phyloP scores from a whole-genome alignment of 2,329 filamentous ascomycete species.

The Rutstroemia sydowiana region DNA sequence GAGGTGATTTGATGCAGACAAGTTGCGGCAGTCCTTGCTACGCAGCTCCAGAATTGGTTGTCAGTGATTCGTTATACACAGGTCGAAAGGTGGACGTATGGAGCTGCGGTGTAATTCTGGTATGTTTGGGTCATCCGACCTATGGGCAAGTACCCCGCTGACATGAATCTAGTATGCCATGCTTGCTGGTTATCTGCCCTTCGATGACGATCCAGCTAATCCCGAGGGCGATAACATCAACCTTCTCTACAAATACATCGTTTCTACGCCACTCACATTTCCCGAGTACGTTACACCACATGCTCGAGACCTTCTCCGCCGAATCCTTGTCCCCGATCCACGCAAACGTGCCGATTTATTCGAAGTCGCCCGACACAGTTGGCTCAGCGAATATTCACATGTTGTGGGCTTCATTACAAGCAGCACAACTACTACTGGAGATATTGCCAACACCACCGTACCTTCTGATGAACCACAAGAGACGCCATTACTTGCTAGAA shows the following conservation, averaged over 20 bases:
- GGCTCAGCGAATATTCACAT: slow-evolving; percentile 95
- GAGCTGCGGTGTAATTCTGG: slow-evolving; percentile 97
- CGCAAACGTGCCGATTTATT: slow-evolving; percentile 92
- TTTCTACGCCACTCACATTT: slow-evolving; percentile 92
- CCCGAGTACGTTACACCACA: slow-evolving; percentile 98
- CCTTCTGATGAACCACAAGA: slow-evolving; percentile 49
- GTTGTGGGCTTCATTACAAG: slow-evolving; percentile 96
- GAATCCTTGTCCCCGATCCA: slow-evolving; percentile 92
- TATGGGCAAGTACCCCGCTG: slow-evolving; percentile 15
- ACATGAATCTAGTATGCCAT: slow-evolving; percentile 73
- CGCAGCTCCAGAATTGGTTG: slow-evolving; percentile 91
- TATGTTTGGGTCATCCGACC: slow-evolving; percentile 42
- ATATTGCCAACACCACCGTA: slow-evolving; percentile 75
- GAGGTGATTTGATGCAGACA: slow-evolving; percentile 96
- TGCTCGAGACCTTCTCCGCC: slow-evolving; percentile 81
- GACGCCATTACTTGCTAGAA: slow-evolving; percentile 62
- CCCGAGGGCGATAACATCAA: slow-evolving; percentile 99
- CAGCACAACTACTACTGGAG: slow-evolving; percentile 77
- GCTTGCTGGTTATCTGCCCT: slow-evolving; percentile 94
- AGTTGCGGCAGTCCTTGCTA: slow-evolving; percentile 98
- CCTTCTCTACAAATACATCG: slow-evolving; percentile 97
- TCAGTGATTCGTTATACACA: slow-evolving; percentile 95
- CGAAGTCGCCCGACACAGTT: slow-evolving; percentile 95
- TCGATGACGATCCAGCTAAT: slow-evolving; percentile 96
- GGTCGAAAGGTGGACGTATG: slow-evolving; percentile 97